A percentile compares a stretch with the other conserved stretches of the same genome.
phyloP scores from a whole-genome alignment of 306 rosid species.

The Pterocarpus santalinus region DNA sequence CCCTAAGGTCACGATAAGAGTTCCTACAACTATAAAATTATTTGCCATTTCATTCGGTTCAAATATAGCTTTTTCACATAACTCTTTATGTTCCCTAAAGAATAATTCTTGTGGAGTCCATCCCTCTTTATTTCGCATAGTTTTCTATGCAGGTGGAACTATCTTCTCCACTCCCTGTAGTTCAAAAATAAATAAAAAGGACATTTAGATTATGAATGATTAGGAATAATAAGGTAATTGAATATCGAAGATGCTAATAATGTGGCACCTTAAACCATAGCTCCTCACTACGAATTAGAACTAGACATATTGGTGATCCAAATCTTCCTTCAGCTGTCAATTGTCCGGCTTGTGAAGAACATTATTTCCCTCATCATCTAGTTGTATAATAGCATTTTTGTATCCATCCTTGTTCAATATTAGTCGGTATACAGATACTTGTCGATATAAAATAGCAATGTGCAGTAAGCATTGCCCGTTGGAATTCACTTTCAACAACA shows the following conservation, averaged over 20 bases:
- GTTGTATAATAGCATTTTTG: too few relatives aligned
- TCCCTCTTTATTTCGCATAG: neutral
- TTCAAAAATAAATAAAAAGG: neutral
- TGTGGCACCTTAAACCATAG: neutral
- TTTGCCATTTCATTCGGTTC: neutral
- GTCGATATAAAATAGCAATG: too few relatives aligned
- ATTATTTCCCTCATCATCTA: neutral
- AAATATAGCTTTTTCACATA: neutral
- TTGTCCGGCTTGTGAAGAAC: too few relatives aligned
- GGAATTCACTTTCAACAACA: too few relatives aligned
- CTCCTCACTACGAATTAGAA: neutral
- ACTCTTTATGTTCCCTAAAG: neutral
- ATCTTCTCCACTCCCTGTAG: too few relatives aligned
- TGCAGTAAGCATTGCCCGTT: too few relatives aligned
- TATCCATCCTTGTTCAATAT: too few relatives aligned
- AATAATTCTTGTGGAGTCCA: neutral
- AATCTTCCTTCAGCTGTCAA: neutral
- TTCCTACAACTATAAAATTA: constrained; percentile 19
- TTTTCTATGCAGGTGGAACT: neutral
- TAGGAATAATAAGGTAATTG: too few relatives aligned
- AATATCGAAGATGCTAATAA: neutral
- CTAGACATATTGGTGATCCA: neutral
- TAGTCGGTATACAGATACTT: too few relatives aligned
- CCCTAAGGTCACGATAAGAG: neutral
- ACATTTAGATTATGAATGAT: too few relatives aligned